Evolutionary conservation across 345 rosid species (phyloP).

Genomic region (Citrus medica): DNA sequence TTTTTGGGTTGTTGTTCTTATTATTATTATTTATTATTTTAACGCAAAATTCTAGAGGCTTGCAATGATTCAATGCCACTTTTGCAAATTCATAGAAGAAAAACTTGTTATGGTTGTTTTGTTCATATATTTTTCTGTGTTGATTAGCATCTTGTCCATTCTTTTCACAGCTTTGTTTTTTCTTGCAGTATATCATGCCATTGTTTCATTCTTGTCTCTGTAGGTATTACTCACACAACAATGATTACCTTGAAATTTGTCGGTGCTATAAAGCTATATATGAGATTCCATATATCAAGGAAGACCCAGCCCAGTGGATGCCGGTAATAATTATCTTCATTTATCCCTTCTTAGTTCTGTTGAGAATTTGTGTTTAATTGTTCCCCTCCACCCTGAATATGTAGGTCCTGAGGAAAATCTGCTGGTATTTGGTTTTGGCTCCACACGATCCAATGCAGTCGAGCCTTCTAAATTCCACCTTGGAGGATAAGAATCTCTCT

Average conservation of each 20-base stretch:
- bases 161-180: background rate
- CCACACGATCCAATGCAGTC: constrained; percentile 87
- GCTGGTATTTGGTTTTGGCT: constrained; percentile 73
- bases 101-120: background rate
- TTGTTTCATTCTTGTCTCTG: constrained; percentile 6
- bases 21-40: background rate
- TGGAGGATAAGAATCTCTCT: constrained; percentile 76
- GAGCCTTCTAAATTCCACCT: constrained; percentile 71
- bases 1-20: background rate
- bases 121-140: background rate
- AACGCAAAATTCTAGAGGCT: background rate
- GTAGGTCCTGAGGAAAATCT: constrained; percentile 76
- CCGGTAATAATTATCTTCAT: constrained; percentile 44
- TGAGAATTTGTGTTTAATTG: constrained; percentile 1
- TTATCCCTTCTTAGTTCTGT: background rate
- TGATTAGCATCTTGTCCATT: background rate
- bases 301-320: constrained; percentile 68
- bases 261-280: constrained; percentile 94
- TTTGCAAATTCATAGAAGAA: background rate
- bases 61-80: background rate
- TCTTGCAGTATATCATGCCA: background rate
- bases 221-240: constrained; percentile 79
- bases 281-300: constrained; percentile 85
- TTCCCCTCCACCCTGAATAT: background rate
- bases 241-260: constrained; percentile 85